Evolutionary conservation across 2,329 filamentous ascomycete genomes (phyloP).

Genomic region (Botrytis elliptica): DNA sequence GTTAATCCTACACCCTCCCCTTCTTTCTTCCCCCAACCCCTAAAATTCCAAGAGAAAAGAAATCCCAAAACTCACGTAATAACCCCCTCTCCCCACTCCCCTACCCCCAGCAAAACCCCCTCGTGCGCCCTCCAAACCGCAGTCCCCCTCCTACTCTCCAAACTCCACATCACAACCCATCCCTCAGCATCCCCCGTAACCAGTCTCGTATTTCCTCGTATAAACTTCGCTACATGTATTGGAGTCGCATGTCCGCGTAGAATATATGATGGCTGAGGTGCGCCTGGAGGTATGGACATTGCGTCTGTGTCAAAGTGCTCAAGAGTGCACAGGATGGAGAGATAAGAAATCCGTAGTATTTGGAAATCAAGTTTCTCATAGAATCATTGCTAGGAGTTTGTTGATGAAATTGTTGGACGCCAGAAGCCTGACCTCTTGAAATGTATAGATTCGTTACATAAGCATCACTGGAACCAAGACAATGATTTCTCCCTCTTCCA

Average conservation of each 20-base stretch:
- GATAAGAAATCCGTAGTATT: neutral
- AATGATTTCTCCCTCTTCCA: neutral
- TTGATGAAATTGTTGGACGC: neutral
- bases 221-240: slow-evolving; percentile 74
- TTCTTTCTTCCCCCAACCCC: neutral
- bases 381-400: neutral
- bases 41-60: neutral
- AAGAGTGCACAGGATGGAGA: neutral
- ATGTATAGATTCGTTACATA: neutral
- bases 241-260: slow-evolving; percentile 82
- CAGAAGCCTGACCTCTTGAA: no score
- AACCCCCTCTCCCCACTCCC: slow-evolving; percentile 69
- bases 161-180: slow-evolving; percentile 82
- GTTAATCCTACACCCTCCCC: neutral
- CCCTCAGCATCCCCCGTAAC: slow-evolving; percentile 88
- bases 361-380: neutral
- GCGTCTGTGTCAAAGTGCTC: neutral
- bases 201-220: slow-evolving; percentile 71
- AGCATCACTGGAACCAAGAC: neutral
- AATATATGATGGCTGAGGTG: slow-evolving; percentile 50
- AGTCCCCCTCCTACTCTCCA: slow-evolving; percentile 74
- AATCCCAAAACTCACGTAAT: slow-evolving; percentile 67
- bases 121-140: slow-evolving; percentile 87
- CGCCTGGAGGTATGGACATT: slow-evolving; percentile 35
- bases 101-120: slow-evolving; percentile 68